Evolutionary conservation across 1,284 basidiomycete species (phyloP), one percentile per base, ranked within the genome.

Genomic region (Ceraceosorus bombacis): DNA sequence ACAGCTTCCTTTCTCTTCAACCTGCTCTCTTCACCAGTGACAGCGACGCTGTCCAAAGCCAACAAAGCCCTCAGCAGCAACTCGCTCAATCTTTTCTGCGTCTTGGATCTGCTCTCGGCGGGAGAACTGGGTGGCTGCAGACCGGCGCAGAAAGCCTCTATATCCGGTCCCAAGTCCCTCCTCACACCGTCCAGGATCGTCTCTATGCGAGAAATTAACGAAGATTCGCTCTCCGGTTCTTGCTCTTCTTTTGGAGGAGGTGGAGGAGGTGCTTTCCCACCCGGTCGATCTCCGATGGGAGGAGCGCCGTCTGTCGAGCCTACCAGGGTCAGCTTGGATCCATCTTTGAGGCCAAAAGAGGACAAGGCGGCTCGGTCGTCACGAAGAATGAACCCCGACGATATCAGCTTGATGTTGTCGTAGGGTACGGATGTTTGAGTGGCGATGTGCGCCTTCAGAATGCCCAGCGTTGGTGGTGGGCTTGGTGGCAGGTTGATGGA

Each of bases 1-100:
- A 77, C 75, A 9, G 71, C 73, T 5, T 61, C 63, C 56, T 75
- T 77, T 4, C 75, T 63, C 8, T 61, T 65, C 51, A 62, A 61
- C 51, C 75, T 58, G 9, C 69, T 67, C 13, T 65, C 62, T 8
- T 76, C 75, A 49, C 67, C 63, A 55, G 70, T 68, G 37, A 70
- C 65, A 37, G 62, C 62, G 41, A 77, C 65, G 39, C 57, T 68
- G 53, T 77, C 75, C 43, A 77, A 57, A 4, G 63, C 60, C 27
- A 77, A 61, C 54, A 77, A 60, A 54, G 72, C 64, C 51, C 75
- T 64, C 39, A 74, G 51, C 6, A 77, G 60, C 41, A 73, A 40
- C 50, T 77, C 75, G 12, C 69, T 70, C 6, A 75, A 55, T n/a
- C 65, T 60, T 5, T 43, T 38, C 8, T 6, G 49, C 15, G 43